Evolutionary conservation across 2,329 filamentous ascomycete genomes (phyloP), one percentile per base, ranked within the genome.

Genomic region (Phialemoniopsis sp.): DNA sequence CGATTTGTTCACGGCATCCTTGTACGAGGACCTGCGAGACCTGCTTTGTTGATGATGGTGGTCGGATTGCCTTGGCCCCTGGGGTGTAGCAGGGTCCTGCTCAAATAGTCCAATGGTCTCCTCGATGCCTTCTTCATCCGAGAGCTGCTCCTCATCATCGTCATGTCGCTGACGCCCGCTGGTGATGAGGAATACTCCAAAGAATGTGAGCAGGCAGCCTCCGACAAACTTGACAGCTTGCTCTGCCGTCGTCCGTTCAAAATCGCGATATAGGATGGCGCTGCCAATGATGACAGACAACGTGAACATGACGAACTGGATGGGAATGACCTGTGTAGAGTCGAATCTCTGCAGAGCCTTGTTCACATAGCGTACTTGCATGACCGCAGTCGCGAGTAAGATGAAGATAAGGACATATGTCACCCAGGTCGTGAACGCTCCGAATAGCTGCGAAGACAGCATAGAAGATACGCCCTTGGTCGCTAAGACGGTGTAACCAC

Each of bases 361-460:
- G 66, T 97, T 98, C 58, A 98, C 78, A 58, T 97, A 98, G 57
- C 89, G 91, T 52, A 98, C 91, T 65, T 98, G 93, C 85, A 97
- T 89, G 43, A 98, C 71, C 7, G 93, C 93, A 2, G 91, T 97
- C 34, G 70, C 76, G 14, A 93, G 72, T 18, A 98, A 75, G 36
- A 97, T 75, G 37, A 85, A 68, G 8, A 93, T 61, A n/a, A 98
- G 76, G 2, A 82, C 77, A 57, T 97, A 98, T 15, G 89, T 94
- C 44, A 98, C 85, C 0, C 91, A 90, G 29, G 91, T 97, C 1
- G 89, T 85, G 47, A 98, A 87, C 13, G 88, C 88, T 52, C 86
- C 81, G 74, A 90, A 88, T 15, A 97, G 76, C 1, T 87, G 95
- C 37, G 89, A 90, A 1, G 93, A 96, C 15, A 98, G 75, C 67